Base-by-base conservation (phyloP, 2,329 filamentous ascomycete genomes). In the Westerdykella sp. region DNA sequence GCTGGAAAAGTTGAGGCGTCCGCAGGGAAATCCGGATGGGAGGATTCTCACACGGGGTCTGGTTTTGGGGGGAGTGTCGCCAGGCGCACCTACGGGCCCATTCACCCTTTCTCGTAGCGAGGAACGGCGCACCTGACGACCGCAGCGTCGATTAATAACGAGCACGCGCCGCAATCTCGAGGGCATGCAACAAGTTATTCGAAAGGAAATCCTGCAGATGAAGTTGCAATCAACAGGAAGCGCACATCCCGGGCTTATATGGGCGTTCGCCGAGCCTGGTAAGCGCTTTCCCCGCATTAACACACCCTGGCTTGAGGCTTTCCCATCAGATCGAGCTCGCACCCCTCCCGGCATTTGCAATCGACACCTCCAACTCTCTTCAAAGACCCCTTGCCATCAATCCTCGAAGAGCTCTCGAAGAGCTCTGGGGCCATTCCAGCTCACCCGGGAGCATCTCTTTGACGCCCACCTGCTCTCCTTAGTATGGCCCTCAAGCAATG, bases 401-500 rank as follows among this genome's bases (percentile, higher is more conserved):
- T 34, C 22, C 10, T 22, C 35, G 18, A 39, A 15, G 14, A 34
- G 13, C 5, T 34, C 32, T n/a, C n/a, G n/a, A n/a, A n/a, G 30
- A 32, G 32, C 7, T 35, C 38, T 39, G 47, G 42, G 42, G 44
- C 39, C 44, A 43, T 41, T 32, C 25, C 9, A 41, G 47, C 47
- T 45, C 45, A 46, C 40, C 41, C 37, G 23, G 23, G 31, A 47
- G 42, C 25, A 22, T 18, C 39, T 25, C 37, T 36, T 41, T 41
- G 30, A 14, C 44, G 28, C 37, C 7, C 9, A 7, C 25, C 40
- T 21, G 41, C 46, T 23, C 42, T 41, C 45, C 42, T 37, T 47
- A n/a, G n/a, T n/a, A 66, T 67, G 63, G 60, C 63, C 51, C 47
- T 67, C 50, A 67, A 67, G 42, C 63, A 66, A 51, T 67, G 63